Evolutionary conservation across 2,329 filamentous ascomycete genomes (phyloP).

Genomic region (Chrysosporium queenslandicum): DNA sequence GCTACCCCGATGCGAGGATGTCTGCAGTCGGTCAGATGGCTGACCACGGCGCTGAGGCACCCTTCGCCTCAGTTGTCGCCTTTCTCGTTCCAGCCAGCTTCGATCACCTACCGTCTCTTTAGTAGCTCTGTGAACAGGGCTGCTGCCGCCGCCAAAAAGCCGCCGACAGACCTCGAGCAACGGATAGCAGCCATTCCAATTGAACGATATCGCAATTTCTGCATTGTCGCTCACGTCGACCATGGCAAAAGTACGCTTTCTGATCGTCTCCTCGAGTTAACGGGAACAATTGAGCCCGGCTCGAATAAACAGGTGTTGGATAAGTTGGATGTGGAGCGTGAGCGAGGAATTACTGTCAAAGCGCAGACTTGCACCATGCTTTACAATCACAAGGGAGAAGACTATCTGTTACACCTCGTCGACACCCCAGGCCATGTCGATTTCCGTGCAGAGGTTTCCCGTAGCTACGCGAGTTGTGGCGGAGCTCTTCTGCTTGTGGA

Average conservation of each 20-base stretch:
- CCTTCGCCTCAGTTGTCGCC: slow-evolving; percentile 25
- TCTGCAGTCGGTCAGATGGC: slow-evolving; percentile 39
- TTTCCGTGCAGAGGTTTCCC: slow-evolving; percentile 89
- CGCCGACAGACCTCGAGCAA: slow-evolving; percentile 46
- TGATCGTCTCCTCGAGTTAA: slow-evolving; percentile 84
- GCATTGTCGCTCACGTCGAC: slow-evolving; percentile 96
- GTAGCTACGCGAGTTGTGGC: slow-evolving; percentile 91
- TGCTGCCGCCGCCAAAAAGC: slow-evolving; percentile 20
- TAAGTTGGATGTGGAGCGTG: slow-evolving; percentile 91
- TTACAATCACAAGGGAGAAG: slow-evolving; percentile 71
- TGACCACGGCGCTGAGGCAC: slow-evolving; percentile 33
- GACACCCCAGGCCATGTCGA: slow-evolving; percentile 97
- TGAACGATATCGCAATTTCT: slow-evolving; percentile 72
- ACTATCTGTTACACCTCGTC: slow-evolving; percentile 89
- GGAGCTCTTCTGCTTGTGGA: slow-evolving; percentile 88
- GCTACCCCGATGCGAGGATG: slow-evolving; percentile 39
- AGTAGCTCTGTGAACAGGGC: slow-evolving; percentile 18
- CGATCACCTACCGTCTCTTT: slow-evolving; percentile 24
- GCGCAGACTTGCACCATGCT: slow-evolving; percentile 98
- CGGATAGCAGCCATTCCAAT: slow-evolving; percentile 45
- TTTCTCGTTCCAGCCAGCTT: slow-evolving; percentile 22
- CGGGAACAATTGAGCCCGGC: slow-evolving; percentile 79
- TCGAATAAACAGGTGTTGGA: slow-evolving; percentile 92
- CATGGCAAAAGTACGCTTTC: slow-evolving; percentile 96
- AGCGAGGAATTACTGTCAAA: slow-evolving; percentile 96